These are phyloP conservation scores for Colletotrichum salicis DNA, from an alignment of 2,329 filamentous ascomycete species.

Conservation along the genomic window DNA sequence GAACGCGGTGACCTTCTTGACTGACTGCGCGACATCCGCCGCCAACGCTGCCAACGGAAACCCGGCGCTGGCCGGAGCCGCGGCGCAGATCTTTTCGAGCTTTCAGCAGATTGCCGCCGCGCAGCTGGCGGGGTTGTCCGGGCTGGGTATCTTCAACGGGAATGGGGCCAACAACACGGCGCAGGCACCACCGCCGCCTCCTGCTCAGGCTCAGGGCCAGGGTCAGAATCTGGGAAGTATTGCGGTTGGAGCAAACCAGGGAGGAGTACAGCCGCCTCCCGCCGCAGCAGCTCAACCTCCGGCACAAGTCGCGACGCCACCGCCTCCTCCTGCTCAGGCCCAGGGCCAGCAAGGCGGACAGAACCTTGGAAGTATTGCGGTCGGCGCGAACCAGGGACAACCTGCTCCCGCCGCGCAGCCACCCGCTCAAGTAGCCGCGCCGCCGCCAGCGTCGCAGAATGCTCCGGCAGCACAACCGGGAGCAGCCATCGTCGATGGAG, in stretches of 20 bases:
- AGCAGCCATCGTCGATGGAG: constrained; percentile 6
- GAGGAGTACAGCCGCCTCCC: not conserved
- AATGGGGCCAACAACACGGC: constrained; percentile 7
- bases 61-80: constrained; percentile 15
- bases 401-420: not conserved
- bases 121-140: constrained; percentile 40
- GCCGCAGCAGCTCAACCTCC: constrained; percentile 6
- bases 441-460: not conserved
- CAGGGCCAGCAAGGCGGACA: not conserved
- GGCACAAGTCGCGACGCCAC: constrained; percentile 7
- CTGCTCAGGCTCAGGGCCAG: not conserved
- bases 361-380: constrained; percentile 1
- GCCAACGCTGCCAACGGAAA: constrained; percentile 33
- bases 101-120: constrained; percentile 44
- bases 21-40: constrained; percentile 46
- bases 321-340: not conserved
- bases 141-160: constrained; percentile 24
- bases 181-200: not conserved
- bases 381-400: not conserved
- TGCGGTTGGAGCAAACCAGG: constrained; percentile 23
- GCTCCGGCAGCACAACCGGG: constrained; percentile 8
- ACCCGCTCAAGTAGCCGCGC: no score
- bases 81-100: constrained; percentile 39
- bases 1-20: constrained; percentile 44
- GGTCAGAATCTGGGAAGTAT: constrained; percentile 19